Evolutionary conservation across 495 filamentous ascomycete genomes (phyloP), one percentile per base, ranked within the genome.

Genomic region (Lophium mytilinum): DNA sequence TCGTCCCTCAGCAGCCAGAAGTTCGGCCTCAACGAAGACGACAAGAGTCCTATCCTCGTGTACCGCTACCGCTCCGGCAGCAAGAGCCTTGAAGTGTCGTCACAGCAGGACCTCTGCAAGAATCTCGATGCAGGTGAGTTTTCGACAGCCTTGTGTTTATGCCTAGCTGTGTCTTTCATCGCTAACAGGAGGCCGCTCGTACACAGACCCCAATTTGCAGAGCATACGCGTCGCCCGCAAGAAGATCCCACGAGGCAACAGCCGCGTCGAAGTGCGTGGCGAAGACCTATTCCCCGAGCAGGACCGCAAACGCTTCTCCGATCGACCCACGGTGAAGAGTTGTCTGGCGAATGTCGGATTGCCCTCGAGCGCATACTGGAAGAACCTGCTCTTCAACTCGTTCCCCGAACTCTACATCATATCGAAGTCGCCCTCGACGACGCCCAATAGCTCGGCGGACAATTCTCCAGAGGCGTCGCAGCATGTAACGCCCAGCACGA

Each of bases 391-490:
- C 0, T 66, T 68, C 34, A 65, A 69, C 56, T 58, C 65, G 15
- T 73, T 61, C 50, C 60, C 66, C 1, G 66, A 72, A 12, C 62
- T 73, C 4, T 73, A 67, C 53, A 72, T 73, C 55, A 62, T 73
- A 9, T 66, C 62, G 5, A 17, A 47, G 6, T 54, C 53, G 9
- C 43, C 58, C 21, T 49, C 50, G 8, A 41, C 55, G 9, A 57
- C 49, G 48, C 70, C 70, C 2, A 52, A 61, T 42, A 66, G 52
- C 48, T 63, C 62, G 3, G 56, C 62, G 3, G 58, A 51, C 49
- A 67, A 36, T 52, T 64, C 65, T 4, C 60, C 64, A 4, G 61
- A 64, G 55, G 55, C 53, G 35, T 67, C 64, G 51, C 61, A 63
- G 55, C 58, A 67, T 30, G 64, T 67, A 7, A 57, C 56, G 17